Conservation (phyloP, 176 grass and related monocot species). For the Hsuehochloa calcarea region DNA sequence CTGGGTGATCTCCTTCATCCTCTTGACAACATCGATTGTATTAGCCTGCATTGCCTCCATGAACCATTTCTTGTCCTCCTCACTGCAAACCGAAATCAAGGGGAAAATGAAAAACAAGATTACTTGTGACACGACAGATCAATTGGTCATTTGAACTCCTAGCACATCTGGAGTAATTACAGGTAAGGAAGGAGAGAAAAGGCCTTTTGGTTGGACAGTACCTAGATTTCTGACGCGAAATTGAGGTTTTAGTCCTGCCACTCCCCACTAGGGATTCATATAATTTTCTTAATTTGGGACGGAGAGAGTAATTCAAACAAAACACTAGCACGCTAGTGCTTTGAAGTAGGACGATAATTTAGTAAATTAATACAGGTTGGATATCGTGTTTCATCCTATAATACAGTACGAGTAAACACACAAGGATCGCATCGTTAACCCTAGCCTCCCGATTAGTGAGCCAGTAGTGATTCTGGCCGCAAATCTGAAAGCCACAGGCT, state of each 20-base stretch:
- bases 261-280: background rate
- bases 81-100: constrained; percentile 28
- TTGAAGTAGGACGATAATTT: background rate
- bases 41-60: constrained; percentile 89
- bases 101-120: background rate
- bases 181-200: no score
- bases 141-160: background rate
- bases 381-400: background rate
- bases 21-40: constrained; percentile 63
- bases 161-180: no score
- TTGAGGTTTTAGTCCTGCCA: background rate
- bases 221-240: background rate
- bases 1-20: constrained; percentile 91
- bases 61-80: constrained; percentile 93
- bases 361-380: background rate
- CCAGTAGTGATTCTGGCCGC: background rate
- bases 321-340: background rate
- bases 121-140: background rate
- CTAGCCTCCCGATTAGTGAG: background rate
- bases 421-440: background rate
- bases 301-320: background rate
- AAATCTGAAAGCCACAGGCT: background rate
- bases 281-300: background rate
- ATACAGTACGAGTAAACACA: background rate
- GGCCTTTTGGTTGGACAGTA: no score